phyloP scores from a whole-genome alignment of 495 filamentous ascomycete genomes.

The Lepraria neglecta region DNA sequence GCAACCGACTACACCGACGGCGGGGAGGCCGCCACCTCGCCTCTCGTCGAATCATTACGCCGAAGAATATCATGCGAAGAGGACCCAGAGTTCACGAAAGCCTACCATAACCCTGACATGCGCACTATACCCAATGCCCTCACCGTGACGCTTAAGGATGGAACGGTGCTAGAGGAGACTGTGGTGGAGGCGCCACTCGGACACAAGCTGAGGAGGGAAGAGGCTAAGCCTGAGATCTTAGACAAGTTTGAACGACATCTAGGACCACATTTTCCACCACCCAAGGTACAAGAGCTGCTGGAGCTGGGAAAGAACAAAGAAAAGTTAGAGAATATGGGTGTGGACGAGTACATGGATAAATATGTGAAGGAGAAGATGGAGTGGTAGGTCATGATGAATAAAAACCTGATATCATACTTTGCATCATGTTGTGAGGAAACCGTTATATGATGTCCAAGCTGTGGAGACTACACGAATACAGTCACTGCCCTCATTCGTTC shows the following conservation, averaged over 20 bases:
- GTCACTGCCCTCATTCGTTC: no score
- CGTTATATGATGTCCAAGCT: no score
- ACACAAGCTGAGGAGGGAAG: conserved; percentile 82
- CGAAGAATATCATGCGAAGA: conserved; percentile 91
- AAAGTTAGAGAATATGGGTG: conserved; percentile 69
- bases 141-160: conserved; percentile 88
- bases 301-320: conserved; percentile 64
- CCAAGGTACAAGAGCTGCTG: conserved; percentile 70
- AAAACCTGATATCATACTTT: not conserved
- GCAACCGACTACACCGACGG: conserved; percentile 90
- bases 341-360: conserved; percentile 91
- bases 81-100: conserved; percentile 84
- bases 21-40: conserved; percentile 80
- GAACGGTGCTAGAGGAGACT: conserved; percentile 85
- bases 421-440: no score
- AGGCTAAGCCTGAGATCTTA: conserved; percentile 94
- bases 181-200: conserved; percentile 94
- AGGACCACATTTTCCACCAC: conserved; percentile 68
- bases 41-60: conserved; percentile 81
- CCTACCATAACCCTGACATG: conserved; percentile 89
- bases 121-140: conserved; percentile 95
- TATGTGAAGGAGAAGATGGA: conserved; percentile 67
- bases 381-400: conserved; percentile 19
- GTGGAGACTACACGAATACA: no score
- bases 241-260: conserved; percentile 92